Base-by-base conservation (phyloP, 257 asterid genomes). In the Linaria vulgaris region DNA sequence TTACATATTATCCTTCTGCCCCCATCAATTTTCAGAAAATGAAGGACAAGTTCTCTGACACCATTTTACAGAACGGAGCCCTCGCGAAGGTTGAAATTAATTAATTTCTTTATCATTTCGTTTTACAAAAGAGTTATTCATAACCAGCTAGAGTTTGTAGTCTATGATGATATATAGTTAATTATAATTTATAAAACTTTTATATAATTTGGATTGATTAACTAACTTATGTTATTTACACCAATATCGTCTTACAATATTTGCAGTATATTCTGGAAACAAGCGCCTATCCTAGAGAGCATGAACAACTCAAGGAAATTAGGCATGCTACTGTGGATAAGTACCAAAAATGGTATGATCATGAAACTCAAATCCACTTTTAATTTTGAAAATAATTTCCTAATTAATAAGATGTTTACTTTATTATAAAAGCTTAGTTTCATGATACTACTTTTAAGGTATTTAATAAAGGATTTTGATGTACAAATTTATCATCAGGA, bases 211-310 rank as follows among this genome's bases (percentile, higher is more conserved):
- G n/a, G 41, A 34, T 34, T 34, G 1, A 34, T 6, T 2, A 27
- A 1, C 41, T 34, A 34, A 34, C 9, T 34, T 34, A 34, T 34
- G 41, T 34, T 34, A 3, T 30, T 30, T 3, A 2, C 37, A 30
- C 41, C 41, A 30, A 60, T 55, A 16, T 10, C 12, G 43, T 5
- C 12, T 23, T 8, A n/a, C n/a, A 15, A 20, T 15, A 16, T 49
- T 62, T 72, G 56, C 76, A 85, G 88, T 79, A 85, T 45, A 39
- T 82, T 2, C 34, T 79, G 70, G 83, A 85, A 64, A 85, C 85
- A 44, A 82, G 83, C 69, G 88, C 80, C 0, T 79, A 69, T 46
- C 86, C 86, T 9, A 79, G 88, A 76, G 88, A 84, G 66, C 91
- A 84, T 50, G 71, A 59, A 55, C 91, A 77, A 51, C 84, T 84